Conservation (phyloP, 2,329 filamentous ascomycete species). For the Cladosporium sp. region DNA sequence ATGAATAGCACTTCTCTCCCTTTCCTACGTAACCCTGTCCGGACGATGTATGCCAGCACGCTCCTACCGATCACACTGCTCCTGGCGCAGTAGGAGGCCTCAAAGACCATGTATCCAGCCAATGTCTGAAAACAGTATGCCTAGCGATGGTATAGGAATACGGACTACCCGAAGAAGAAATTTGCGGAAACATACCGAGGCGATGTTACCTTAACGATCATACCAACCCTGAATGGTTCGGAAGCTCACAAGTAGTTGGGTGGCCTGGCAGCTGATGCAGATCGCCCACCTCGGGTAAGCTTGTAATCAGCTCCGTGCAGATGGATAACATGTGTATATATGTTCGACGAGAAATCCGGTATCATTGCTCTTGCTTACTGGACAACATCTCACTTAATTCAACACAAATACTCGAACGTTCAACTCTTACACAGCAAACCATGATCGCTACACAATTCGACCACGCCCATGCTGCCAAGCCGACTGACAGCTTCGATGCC, state of each 20-base stretch:
- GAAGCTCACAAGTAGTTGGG: background rate
- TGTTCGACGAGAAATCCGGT: background rate
- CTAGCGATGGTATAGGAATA: background rate
- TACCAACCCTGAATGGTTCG: background rate
- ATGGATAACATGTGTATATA: background rate
- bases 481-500: conserved; percentile 39
- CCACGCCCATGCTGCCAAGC: conserved; percentile 32
- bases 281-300: conserved; percentile 15
- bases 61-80: background rate
- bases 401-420: background rate
- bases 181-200: background rate
- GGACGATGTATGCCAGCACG: background rate
- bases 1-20: background rate
- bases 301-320: conserved; percentile 7
- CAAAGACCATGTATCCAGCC: background rate
- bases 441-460: conserved; percentile 4
- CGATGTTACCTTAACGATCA: background rate
- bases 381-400: background rate
- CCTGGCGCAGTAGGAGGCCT: background rate
- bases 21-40: background rate
- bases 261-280: background rate
- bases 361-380: background rate
- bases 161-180: background rate
- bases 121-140: background rate
- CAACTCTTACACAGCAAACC: background rate